Percentiles rank a stretch among this genome's conserved stretches.
These are phyloP conservation scores for Blepharisma japonicum DNA, from an alignment of 73 alveolate genomes.

Conservation along the genomic window DNA sequence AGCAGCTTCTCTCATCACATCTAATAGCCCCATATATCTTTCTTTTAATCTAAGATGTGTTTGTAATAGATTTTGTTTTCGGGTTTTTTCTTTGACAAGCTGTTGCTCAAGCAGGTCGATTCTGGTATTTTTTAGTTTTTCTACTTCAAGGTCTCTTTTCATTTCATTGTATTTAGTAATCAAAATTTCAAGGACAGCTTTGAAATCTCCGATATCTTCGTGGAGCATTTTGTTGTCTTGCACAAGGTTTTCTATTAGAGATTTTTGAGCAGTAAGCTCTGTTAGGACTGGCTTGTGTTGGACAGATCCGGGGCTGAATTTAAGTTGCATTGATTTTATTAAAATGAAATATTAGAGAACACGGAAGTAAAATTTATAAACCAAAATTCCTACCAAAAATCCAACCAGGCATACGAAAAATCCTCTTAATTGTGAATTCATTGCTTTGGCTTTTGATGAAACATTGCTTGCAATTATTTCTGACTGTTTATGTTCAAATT, in stretches of 20 bases:
- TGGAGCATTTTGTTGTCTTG: slow-evolving; percentile 31
- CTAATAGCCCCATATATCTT: background rate
- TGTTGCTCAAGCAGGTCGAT: slow-evolving; percentile 13
- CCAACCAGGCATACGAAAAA: too few relatives aligned
- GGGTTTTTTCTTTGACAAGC: background rate
- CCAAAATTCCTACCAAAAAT: too few relatives aligned
- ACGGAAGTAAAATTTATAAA: too few relatives aligned
- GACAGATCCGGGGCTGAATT: too few relatives aligned
- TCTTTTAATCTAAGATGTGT: slow-evolving; percentile 15
- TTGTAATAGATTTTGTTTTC: slow-evolving; percentile 18
- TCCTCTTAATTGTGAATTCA: too few relatives aligned
- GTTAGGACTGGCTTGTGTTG: slow-evolving; percentile 7
- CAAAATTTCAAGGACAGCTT: background rate
- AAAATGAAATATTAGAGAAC: too few relatives aligned
- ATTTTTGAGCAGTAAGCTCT: background rate
- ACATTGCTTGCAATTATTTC: too few relatives aligned
- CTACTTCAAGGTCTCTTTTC: slow-evolving; percentile 24
- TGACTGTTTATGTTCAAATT: too few relatives aligned
- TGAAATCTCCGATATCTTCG: slow-evolving; percentile 26
- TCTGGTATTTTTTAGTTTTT: slow-evolving; percentile 27
- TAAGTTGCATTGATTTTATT: too few relatives aligned
- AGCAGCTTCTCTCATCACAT: slow-evolving; percentile 24
- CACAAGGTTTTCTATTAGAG: slow-evolving; percentile 9
- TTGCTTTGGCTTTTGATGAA: too few relatives aligned
- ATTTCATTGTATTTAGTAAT: background rate